phyloP scores from a whole-genome alignment of 768 basidiomycete species.

The Floccularia luteovirens region DNA sequence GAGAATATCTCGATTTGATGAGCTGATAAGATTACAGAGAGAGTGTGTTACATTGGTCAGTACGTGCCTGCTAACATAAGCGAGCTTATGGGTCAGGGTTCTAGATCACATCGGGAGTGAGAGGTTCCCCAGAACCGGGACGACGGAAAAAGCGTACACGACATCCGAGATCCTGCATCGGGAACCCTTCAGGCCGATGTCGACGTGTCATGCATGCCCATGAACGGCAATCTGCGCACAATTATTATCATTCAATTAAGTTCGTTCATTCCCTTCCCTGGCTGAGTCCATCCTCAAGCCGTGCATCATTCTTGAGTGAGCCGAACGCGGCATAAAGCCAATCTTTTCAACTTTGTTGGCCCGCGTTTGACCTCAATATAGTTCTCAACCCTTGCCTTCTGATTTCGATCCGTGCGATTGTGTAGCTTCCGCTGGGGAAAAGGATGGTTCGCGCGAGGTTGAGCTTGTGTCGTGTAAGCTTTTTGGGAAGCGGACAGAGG shows the following conservation, averaged over 20 bases:
- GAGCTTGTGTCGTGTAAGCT: too few relatives aligned
- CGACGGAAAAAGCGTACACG: conserved; percentile 15
- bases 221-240: conserved; percentile 20
- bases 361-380: too few relatives aligned
- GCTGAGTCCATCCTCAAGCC: too few relatives aligned
- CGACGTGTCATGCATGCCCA: conserved; percentile 10
- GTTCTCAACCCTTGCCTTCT: too few relatives aligned
- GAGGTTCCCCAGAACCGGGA: conserved; percentile 26
- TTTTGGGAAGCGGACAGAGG: too few relatives aligned
- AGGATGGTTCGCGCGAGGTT: too few relatives aligned
- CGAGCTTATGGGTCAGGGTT: conserved; percentile 3
- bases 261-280: background rate
- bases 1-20: conserved; percentile 2
- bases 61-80: conserved; percentile 8
- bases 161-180: conserved; percentile 26
- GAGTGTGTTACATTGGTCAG: conserved; percentile 8
- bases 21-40: conserved; percentile 9
- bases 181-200: conserved; percentile 16
- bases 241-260: background rate
- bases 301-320: too few relatives aligned
- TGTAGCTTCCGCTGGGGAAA: too few relatives aligned
- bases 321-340: too few relatives aligned
- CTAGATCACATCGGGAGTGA: background rate
- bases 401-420: too few relatives aligned
- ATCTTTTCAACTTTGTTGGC: too few relatives aligned